Base-by-base conservation (phyloP, 1,284 basidiomycete genomes). In the Apiotrichum mycotoxinovorans region DNA sequence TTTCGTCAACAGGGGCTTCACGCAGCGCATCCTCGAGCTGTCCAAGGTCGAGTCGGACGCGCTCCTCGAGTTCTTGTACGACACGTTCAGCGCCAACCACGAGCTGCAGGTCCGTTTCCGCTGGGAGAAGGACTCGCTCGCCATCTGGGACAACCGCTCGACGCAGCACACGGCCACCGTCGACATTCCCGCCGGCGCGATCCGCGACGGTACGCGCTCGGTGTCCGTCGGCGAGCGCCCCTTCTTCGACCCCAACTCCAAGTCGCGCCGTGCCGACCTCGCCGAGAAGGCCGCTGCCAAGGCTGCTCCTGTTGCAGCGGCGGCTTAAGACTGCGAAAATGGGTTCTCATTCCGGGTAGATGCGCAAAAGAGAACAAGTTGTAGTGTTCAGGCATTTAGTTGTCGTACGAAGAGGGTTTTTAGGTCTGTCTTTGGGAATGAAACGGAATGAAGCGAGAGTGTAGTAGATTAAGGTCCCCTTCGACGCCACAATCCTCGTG, bases 151-250 rank as follows among this genome's bases (percentile, higher is more conserved):
- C 69, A 78, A 72, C 9, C 42, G 43, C 23, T 26, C 43, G 10
- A 52, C 54, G 8, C 25, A 20, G 17, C 34, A 51, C 80, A 51
- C 66, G n/a, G 73, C 71, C 10, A 83, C 71, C 0, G 69, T 67
- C 38, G 85, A 86, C 65, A 82, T 83, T 60, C 72, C 68, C 22
- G 68, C 77, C 23, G n/a, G 14, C 18, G 50, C 60, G 12, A 61
- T 71, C 17, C 80, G 86, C 4, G 71, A 78, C 33, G 86, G 85
- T 10, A 81, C 85, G 63, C 79, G 86, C 17, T 82, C 83, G 10
- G 83, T 86, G 47, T 81, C 81, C 56, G 66, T 86, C 25, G 86
- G 86, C 25, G 86, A 88, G 73, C 78, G 73, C 56, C 86, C 86
- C 0, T 86, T 79, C 76, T 81, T 83, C 33, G 68, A 69, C 57